Conservation (phyloP, 768 basidiomycete genomes). For the Gyrodon lividus region DNA sequence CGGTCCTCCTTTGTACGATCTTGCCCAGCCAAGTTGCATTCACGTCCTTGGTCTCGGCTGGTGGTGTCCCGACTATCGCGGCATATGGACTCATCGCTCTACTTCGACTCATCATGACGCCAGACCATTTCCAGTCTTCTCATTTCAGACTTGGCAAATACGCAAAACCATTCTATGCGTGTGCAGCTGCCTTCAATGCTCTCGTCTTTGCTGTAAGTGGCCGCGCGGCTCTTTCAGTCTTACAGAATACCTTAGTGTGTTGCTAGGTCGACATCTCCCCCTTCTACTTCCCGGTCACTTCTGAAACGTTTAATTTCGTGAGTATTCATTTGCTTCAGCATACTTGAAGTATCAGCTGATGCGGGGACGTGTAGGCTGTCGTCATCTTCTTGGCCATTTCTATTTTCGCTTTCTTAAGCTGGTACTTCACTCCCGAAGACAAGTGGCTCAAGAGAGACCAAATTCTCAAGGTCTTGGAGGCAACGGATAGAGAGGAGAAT, state of each 20-base stretch:
- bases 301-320: slow-evolving; percentile 83
- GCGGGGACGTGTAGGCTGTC: slow-evolving; percentile 47
- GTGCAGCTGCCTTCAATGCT: slow-evolving; percentile 68
- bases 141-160: slow-evolving; percentile 70
- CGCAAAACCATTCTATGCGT: slow-evolving; percentile 66
- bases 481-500: slow-evolving; percentile 7
- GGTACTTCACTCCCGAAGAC: slow-evolving; percentile 77
- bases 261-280: slow-evolving; percentile 78
- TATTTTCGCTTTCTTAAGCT: slow-evolving; percentile 71
- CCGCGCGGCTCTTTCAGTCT: not conserved
- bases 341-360: slow-evolving; percentile 8
- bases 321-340: slow-evolving; percentile 29
- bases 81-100: slow-evolving; percentile 83
- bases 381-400: slow-evolving; percentile 82
- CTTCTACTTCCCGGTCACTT: slow-evolving; percentile 80
- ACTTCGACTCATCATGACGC: slow-evolving; percentile 76
- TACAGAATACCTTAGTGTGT: slow-evolving; percentile 3
- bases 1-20: slow-evolving; percentile 78
- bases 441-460: slow-evolving; percentile 76
- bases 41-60: slow-evolving; percentile 85
- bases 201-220: slow-evolving; percentile 70
- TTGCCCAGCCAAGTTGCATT: slow-evolving; percentile 90
- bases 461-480: slow-evolving; percentile 49
- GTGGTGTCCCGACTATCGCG: slow-evolving; percentile 82
- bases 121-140: slow-evolving; percentile 67